A percentile compares a stretch with the other conserved stretches of the same genome.
Conservation (phyloP, 768 basidiomycete genomes). For the Paxillus involutus region DNA sequence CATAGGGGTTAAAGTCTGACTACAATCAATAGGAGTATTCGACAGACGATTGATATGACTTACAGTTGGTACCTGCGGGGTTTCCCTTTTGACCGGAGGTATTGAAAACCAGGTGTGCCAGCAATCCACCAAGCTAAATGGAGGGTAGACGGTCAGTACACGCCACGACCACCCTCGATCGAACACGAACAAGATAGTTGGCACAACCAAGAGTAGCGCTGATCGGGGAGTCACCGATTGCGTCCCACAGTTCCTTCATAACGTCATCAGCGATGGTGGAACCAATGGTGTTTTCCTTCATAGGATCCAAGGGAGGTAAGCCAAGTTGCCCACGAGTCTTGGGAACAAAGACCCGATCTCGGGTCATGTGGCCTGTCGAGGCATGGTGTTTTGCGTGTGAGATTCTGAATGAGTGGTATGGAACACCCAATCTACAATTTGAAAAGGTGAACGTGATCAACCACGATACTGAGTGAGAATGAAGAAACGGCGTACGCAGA, state of each 20-base stretch:
- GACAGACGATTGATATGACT: conserved; percentile 27
- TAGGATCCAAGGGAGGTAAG: conserved; percentile 63
- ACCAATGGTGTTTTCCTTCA: conserved; percentile 65
- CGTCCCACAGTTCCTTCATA: conserved; percentile 76
- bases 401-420: conserved; percentile 96
- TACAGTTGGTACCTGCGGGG: conserved; percentile 77
- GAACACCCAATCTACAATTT: conserved; percentile 76
- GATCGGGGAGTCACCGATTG: conserved; percentile 89
- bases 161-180: not conserved
- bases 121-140: conserved; percentile 78
- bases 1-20: conserved; percentile 72
- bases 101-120: conserved; percentile 77
- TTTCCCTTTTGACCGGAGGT: conserved; percentile 85
- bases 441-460: conserved; percentile 9
- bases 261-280: conserved; percentile 65
- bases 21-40: not conserved
- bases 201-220: conserved; percentile 54
- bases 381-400: conserved; percentile 96
- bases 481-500: conserved; percentile 59
- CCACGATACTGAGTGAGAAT: conserved; percentile 14
- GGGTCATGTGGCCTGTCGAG: conserved; percentile 87
- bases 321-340: conserved; percentile 76
- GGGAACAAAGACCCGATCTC: conserved; percentile 96
- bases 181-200: conserved; percentile 55
- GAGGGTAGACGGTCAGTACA: not conserved